A percentile compares a stretch with the other conserved stretches of the same genome.
phyloP scores from a whole-genome alignment of 306 rosid species.

The Abrus precatorius region DNA sequence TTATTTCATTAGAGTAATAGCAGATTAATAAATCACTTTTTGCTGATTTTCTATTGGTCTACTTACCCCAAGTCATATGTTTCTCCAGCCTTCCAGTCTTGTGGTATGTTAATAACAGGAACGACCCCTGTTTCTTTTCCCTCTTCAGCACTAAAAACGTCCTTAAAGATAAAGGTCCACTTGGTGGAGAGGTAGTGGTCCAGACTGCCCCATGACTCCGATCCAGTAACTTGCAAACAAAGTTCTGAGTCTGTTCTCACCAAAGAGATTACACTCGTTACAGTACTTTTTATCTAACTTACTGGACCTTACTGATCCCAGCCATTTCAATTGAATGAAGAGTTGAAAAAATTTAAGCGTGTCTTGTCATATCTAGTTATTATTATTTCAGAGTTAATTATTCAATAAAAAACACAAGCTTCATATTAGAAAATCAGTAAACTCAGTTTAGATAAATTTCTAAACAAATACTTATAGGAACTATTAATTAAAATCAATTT shows the following conservation, averaged over 20 bases:
- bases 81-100: slow-evolving; percentile 83
- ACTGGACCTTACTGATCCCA: background rate
- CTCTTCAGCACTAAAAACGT: slow-evolving; percentile 80
- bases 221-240: slow-evolving; percentile 78
- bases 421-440: background rate
- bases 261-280: slow-evolving; percentile 30
- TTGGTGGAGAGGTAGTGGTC: slow-evolving; percentile 79
- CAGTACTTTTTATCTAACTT: slow-evolving; percentile 33
- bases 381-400: background rate
- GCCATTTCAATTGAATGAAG: slow-evolving; percentile 28
- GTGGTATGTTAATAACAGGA: slow-evolving; percentile 76
- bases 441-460: no score
- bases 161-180: slow-evolving; percentile 79
- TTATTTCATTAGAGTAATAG: slow-evolving; percentile 36
- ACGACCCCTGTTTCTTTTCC: slow-evolving; percentile 87
- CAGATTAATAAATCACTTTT: slow-evolving; percentile 32
- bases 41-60: slow-evolving; percentile 49
- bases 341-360: background rate
- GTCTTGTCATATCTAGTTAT: background rate
- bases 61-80: slow-evolving; percentile 91
- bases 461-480: no score
- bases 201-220: slow-evolving; percentile 84
- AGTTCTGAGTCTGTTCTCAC: slow-evolving; percentile 68
- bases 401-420: slow-evolving; percentile 2
- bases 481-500: no score